Evolutionary conservation across 2,329 filamentous ascomycete species (phyloP).

Genomic region (Phaeosphaeria sp.): DNA sequence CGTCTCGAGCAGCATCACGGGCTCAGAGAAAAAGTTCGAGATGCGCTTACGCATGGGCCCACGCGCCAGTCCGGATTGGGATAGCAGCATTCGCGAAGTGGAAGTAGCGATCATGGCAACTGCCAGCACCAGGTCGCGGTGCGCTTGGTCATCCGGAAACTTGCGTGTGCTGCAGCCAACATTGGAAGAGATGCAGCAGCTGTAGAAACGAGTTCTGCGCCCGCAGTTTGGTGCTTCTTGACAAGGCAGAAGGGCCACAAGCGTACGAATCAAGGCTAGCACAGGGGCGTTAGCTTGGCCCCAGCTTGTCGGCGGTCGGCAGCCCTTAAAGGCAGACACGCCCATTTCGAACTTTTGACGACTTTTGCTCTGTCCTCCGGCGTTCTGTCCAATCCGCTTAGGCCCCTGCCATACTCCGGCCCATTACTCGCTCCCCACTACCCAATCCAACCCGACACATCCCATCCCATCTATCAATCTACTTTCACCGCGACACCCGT

Average conservation of each 20-base stretch:
- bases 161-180: not conserved
- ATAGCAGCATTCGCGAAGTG: not conserved
- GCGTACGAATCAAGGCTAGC: slow-evolving; percentile 27
- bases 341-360: not conserved
- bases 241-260: not conserved
- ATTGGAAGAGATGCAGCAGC: not conserved
- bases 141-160: not conserved
- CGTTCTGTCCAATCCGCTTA: slow-evolving; percentile 1
- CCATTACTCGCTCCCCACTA: slow-evolving; percentile 33
- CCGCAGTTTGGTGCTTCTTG: not conserved
- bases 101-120: not conserved
- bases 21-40: slow-evolving; percentile 6
- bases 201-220: not conserved
- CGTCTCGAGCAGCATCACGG: not conserved
- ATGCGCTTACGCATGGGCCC: slow-evolving; percentile 3
- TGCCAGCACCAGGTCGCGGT: not conserved
- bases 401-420: slow-evolving; percentile 15
- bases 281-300: slow-evolving; percentile 36
- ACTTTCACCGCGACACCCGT: slow-evolving; percentile 8
- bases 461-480: not conserved
- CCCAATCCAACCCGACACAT: not conserved
- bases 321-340: slow-evolving; percentile 2
- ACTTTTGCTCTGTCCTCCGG: slow-evolving; percentile 22
- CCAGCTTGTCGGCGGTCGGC: slow-evolving; percentile 27
- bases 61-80: not conserved